phyloP scores from a whole-genome alignment of 2,329 filamentous ascomycete species.

The Didymosphaeria variabile region DNA sequence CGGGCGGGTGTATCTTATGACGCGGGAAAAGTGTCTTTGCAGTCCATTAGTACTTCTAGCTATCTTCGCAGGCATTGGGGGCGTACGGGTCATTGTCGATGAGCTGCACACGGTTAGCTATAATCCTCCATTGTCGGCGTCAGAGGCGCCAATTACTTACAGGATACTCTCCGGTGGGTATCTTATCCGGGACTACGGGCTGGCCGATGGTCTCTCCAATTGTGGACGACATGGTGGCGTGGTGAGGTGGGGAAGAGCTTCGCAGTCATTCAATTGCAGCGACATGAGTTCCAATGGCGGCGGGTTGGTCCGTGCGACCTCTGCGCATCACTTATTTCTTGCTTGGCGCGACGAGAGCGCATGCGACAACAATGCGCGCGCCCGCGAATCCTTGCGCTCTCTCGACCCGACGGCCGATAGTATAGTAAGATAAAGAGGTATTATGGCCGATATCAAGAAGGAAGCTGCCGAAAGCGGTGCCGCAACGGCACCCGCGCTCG shows the following conservation, averaged over 20 bases:
- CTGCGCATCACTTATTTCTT: slow-evolving; percentile 28
- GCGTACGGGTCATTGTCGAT: slow-evolving; percentile 98
- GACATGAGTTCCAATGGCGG: slow-evolving; percentile 28
- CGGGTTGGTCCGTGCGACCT: slow-evolving; percentile 22
- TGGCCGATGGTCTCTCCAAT: slow-evolving; percentile 35
- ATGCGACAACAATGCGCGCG: slow-evolving; percentile 41
- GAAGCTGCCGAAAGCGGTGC: slow-evolving; percentile 30
- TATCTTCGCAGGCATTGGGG: slow-evolving; percentile 16
- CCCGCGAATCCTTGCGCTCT: slow-evolving; percentile 24
- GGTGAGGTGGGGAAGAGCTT: slow-evolving; percentile 26
- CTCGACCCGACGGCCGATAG: slow-evolving; percentile 15
- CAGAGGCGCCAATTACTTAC: slow-evolving; percentile 64
- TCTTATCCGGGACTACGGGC: slow-evolving; percentile 76
- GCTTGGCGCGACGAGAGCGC: slow-evolving; percentile 38
- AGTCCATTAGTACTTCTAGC: slow-evolving; percentile 30
- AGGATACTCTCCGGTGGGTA: slow-evolving; percentile 83
- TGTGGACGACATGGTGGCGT: slow-evolving; percentile 43
- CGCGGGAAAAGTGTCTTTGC: slow-evolving; percentile 85
- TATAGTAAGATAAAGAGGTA: slow-evolving; percentile 19
- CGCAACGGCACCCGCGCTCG: slow-evolving; percentile 32
- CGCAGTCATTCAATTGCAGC: slow-evolving; percentile 17
- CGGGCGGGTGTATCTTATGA: slow-evolving; percentile 83
- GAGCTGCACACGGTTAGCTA: slow-evolving; percentile 68
- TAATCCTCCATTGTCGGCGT: slow-evolving; percentile 32
- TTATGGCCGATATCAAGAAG: slow-evolving; percentile 40